Base-by-base conservation (phyloP, 2,329 filamentous ascomycete genomes). In the Nothomitra cinnamomea region DNA sequence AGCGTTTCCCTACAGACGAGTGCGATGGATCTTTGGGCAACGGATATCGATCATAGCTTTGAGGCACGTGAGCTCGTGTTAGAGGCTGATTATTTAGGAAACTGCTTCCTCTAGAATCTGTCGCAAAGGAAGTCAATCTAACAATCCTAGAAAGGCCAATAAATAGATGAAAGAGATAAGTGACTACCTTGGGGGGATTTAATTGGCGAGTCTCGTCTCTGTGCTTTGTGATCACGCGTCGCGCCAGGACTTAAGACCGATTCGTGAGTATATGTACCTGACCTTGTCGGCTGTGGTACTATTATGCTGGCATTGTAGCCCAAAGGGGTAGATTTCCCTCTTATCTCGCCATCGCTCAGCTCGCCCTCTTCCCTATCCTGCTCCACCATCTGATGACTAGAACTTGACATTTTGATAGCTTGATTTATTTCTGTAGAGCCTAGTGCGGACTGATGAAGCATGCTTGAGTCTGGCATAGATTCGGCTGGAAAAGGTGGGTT, bases 321-420 rank as follows among this genome's bases (percentile, higher is more conserved):
- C 10, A 28, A n/a, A 17, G 45, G 32, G 25, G 43, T 2, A 35
- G 45, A 49, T 17, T 32, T 49, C 10, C 45, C 24, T 22, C 79
- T 75, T 50, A 75, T 72, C 59, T 83, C 80, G 17, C 73, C 77
- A 60, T 90, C 86, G 57, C 79, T 85, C 28, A 92, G 65, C 64
- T 94, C 87, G 15, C 84, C 85, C 61, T 94, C 86, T 61, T 92
- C 85, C 54, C 69, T 69, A 54, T 76, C 73, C 53, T 65, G 65
- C 47, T 15, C 17, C 10, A 19, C 25, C 24, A 28, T 49, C 25
- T 24, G 45, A 71, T 64, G 50, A 65, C 32, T 17, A 2, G n/a
- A 32, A 10, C 32, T 49, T 35, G 45, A 24, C 10, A 22, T 35
- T 35, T n/a, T 15, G 32, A 24, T 5, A 35, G n/a, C 6, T 24